A percentile compares a stretch with the other conserved stretches of the same genome.
Conservation (phyloP, 805 yeast species). For the Kodamaea kakaduensis region DNA sequence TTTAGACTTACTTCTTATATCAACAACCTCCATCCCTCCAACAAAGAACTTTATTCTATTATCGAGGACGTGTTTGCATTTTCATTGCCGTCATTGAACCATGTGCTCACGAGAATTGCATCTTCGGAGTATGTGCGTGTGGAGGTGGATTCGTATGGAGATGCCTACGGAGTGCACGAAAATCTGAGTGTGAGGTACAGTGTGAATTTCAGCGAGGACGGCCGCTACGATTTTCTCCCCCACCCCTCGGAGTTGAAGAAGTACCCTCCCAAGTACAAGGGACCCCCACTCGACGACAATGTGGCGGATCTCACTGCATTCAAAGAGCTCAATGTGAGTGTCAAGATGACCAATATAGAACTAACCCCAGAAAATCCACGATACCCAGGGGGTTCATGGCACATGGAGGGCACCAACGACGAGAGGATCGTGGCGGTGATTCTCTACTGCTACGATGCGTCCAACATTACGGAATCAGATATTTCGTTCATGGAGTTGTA, state of each 20-base stretch:
- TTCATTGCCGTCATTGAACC: slow-evolving; percentile 30
- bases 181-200: no score
- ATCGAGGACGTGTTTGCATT: slow-evolving; percentile 28
- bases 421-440: slow-evolving; percentile 41
- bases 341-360: slow-evolving; percentile 37
- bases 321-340: slow-evolving; percentile 32
- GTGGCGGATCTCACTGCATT: slow-evolving; percentile 14
- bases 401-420: slow-evolving; percentile 38
- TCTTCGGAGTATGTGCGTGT: slow-evolving; percentile 13
- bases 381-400: slow-evolving; percentile 42
- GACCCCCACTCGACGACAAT: slow-evolving; percentile 7
- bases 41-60: slow-evolving; percentile 21
- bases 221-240: no score
- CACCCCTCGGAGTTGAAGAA: no score
- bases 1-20: slow-evolving; percentile 33
- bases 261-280: slow-evolving; percentile 4
- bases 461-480: slow-evolving; percentile 32
- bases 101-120: slow-evolving; percentile 20
- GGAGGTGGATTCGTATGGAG: no score
- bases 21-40: slow-evolving; percentile 37
- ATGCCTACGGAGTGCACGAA: no score
- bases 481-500: slow-evolving; percentile 27
- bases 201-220: no score
- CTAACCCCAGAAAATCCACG: slow-evolving; percentile 37
- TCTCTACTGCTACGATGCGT: slow-evolving; percentile 37